Evolutionary conservation across 2,329 filamentous ascomycete species (phyloP).

Genomic region (Setomelanomma holmii): DNA sequence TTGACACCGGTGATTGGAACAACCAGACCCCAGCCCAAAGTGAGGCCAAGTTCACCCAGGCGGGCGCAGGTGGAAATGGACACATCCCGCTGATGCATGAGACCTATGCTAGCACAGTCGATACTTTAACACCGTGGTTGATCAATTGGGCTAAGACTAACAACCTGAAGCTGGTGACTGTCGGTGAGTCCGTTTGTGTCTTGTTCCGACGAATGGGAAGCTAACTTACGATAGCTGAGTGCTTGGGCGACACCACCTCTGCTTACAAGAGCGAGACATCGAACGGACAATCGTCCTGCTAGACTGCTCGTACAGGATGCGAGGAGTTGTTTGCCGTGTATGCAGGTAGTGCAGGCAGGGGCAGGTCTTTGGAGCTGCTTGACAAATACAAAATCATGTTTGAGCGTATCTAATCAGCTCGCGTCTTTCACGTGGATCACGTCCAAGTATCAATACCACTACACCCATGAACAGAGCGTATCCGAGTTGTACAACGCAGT

Average conservation of each 20-base stretch:
- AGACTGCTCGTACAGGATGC: too few species aligned
- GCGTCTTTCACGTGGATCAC: not conserved
- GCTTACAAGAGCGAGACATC: constrained; percentile 5
- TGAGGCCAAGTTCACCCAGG: constrained; percentile 40
- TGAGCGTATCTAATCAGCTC: not conserved
- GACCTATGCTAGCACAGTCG: constrained; percentile 42
- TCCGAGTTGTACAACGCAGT: not conserved
- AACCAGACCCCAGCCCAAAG: constrained; percentile 42
- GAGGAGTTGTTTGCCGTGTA: too few species aligned
- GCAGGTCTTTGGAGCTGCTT: not conserved
- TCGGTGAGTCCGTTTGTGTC: constrained; percentile 32
- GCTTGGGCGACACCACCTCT: constrained; percentile 3
- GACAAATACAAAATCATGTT: not conserved
- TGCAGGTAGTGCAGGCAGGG: too few species aligned
- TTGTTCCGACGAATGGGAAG: not conserved
- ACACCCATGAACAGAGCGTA: not conserved
- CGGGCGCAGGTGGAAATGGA: constrained; percentile 43
- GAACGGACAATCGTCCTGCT: constrained; percentile 4
- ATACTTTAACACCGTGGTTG: constrained; percentile 45
- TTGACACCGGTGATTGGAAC: constrained; percentile 46
- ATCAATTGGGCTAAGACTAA: constrained; percentile 48
- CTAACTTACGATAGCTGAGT: constrained; percentile 3
- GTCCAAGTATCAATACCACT: not conserved
- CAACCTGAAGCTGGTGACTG: constrained; percentile 44
- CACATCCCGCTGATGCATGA: constrained; percentile 48